Conservation (phyloP, 2,329 filamentous ascomycete genomes). For the Gliomastix tumulicola region DNA sequence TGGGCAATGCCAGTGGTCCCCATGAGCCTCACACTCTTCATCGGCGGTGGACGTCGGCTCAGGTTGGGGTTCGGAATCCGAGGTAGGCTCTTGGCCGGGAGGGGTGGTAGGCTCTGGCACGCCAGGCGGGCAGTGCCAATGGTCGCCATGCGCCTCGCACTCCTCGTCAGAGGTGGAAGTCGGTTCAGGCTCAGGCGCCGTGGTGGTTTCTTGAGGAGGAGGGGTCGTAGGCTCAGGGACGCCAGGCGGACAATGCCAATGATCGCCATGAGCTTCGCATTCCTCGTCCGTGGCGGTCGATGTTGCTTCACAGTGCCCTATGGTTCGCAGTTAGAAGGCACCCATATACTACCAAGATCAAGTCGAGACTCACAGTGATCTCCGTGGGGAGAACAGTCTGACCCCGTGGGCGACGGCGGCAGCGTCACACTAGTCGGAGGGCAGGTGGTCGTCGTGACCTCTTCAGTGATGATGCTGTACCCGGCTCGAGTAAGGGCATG, state of each 20-base stretch:
- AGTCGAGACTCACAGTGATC: slow-evolving; percentile 7
- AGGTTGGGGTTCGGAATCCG: too few relatives aligned
- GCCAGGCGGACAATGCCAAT: slow-evolving; percentile 5
- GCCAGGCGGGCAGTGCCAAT: slow-evolving; percentile 6
- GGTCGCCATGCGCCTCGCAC: slow-evolving; percentile 3
- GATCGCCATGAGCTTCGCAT: slow-evolving; percentile 4
- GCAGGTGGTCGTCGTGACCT: slow-evolving; percentile 2
- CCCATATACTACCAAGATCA: too few relatives aligned
- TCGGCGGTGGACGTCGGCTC: background rate
- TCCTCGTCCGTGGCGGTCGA: slow-evolving; percentile 2
- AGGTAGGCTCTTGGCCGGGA: background rate
- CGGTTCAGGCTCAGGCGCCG: too few relatives aligned
- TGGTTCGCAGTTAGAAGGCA: too few relatives aligned
- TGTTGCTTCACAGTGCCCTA: slow-evolving; percentile 7
- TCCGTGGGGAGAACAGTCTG: slow-evolving; percentile 6
- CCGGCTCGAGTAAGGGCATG: slow-evolving; percentile 11
- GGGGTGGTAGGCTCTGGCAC: slow-evolving; percentile 5
- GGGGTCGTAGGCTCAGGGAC: slow-evolving; percentile 2
- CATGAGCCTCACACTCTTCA: slow-evolving; percentile 6
- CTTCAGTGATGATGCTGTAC: slow-evolving; percentile 9
- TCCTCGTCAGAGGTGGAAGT: slow-evolving; percentile 1
- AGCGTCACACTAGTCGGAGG: slow-evolving; percentile 5
- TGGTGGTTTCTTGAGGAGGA: background rate
- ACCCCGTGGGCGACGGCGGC: slow-evolving; percentile 7
- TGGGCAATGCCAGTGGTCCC: slow-evolving; percentile 6